A percentile compares a stretch with the other conserved stretches of the same genome.
phyloP scores from a whole-genome alignment of 2,329 filamentous ascomycete genomes.

The Colletotrichum paranaense region DNA sequence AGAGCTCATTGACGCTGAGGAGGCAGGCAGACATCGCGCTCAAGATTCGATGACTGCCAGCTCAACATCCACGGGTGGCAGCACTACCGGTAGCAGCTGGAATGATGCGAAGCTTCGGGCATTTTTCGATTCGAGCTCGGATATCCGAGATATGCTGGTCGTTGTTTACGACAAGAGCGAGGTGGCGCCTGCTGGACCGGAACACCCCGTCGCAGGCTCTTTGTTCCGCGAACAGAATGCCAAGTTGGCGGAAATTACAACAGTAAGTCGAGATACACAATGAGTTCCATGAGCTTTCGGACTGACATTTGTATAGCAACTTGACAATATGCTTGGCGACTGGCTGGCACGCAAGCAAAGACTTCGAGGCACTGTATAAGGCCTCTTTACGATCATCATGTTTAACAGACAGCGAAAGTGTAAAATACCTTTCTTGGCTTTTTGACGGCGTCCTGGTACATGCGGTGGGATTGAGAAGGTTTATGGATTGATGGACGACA shows the following conservation, averaged over 20 bases:
- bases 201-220: conserved; percentile 84
- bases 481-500: conserved; percentile 34
- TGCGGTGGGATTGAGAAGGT: conserved; percentile 21
- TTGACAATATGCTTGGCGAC: conserved; percentile 87
- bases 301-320: conserved; percentile 62
- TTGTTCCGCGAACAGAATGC: conserved; percentile 91
- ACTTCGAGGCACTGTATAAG: conserved; percentile 61
- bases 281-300: conserved; percentile 3
- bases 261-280: conserved; percentile 57
- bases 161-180: conserved; percentile 94
- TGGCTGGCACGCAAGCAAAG: conserved; percentile 81
- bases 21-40: conserved; percentile 49
- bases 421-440: conserved; percentile 34
- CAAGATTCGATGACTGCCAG: conserved; percentile 61
- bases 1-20: conserved; percentile 64
- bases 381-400: conserved; percentile 22
- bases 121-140: conserved; percentile 90
- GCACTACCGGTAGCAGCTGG: conserved; percentile 75
- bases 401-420: conserved; percentile 30
- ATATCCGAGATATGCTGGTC: conserved; percentile 89
- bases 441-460: conserved; percentile 31
- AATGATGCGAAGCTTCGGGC: conserved; percentile 86
- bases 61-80: conserved; percentile 55
- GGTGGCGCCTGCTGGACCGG: conserved; percentile 80
- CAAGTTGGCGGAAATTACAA: conserved; percentile 87